Percentiles rank a stretch among this genome's conserved stretches.
Conservation (phyloP, 2,329 filamentous ascomycete genomes). For the Phialophora expanda region DNA sequence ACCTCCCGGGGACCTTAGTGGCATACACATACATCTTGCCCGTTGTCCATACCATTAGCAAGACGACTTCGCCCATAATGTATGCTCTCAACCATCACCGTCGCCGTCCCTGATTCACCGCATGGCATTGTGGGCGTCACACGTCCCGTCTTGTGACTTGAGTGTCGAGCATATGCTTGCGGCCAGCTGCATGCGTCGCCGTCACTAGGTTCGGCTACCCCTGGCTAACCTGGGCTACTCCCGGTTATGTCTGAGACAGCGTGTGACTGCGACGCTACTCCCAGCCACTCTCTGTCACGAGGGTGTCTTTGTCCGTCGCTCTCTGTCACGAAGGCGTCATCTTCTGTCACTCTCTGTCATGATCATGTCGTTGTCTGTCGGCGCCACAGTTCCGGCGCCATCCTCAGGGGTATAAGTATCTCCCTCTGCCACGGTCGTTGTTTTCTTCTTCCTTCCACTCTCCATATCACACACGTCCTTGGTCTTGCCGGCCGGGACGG, state of each 20-base stretch:
- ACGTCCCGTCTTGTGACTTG: not conserved
- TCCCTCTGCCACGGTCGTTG: not conserved
- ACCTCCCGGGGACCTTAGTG: not conserved
- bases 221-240: not conserved
- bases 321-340: too few species aligned
- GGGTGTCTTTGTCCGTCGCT: too few species aligned
- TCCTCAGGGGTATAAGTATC: not conserved
- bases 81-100: not conserved
- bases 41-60: not conserved
- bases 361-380: not conserved
- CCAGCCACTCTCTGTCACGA: not conserved
- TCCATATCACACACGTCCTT: not conserved
- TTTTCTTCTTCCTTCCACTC: not conserved
- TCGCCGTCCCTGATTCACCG: not conserved
- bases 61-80: not conserved
- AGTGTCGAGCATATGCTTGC: not conserved
- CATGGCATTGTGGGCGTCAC: not conserved
- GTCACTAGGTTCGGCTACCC: not conserved
- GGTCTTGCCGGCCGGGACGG: not conserved
- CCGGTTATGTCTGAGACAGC: too few species aligned
- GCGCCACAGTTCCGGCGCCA: not conserved
- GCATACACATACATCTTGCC: not conserved
- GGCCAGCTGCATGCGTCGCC: too few species aligned
- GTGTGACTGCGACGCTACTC: too few species aligned
- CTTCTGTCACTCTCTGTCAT: too few species aligned